Base-by-base conservation (phyloP, 2,329 filamentous ascomycete species). In the Fusarium zealandicum region DNA sequence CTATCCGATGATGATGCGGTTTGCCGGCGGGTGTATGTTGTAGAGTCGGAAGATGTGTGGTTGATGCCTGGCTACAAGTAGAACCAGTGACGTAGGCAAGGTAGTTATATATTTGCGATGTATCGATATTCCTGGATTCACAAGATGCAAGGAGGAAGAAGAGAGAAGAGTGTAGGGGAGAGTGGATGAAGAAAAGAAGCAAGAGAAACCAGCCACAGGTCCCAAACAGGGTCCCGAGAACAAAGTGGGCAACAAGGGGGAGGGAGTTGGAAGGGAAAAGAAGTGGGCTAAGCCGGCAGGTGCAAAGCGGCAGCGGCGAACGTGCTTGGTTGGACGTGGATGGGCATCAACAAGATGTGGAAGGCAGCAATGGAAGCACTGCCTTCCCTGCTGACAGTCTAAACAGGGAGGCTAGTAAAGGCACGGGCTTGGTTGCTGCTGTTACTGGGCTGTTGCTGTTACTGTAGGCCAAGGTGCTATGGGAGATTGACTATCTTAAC, bases 141-240 rank as follows among this genome's bases (percentile, higher is more conserved):
- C 38, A 32, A 28, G 40, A 63, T 54, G 55, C 32, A 46, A 51
- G 39, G 38, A 57, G 36, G 44, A 50, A 53, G 47, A 48, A 22
- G 43, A 49, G 41, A 46, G 43, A 46, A 42, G 25, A 25, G 51
- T 54, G 54, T 39, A 37, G 57, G 46, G 44, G 20, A 17, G 36
- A 50, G 20, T 22, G 45, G 44, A 38, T 43, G 38, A 41, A 49
- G 61, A 53, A 59, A 63, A 60, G 33, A 31, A 46, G 47, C 32
- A 48, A 37, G 39, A 50, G 51, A 37, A 30, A 46, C 59, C 40
- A 60, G 59, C 59, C 55, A 47, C 59, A 51, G 44, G 32, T 37
- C 30, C 51, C 43, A 52, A 64, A 64, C 61, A 64, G 61, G 61
- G 61, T 62, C 61, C 57, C 62, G 47, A n/a, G n/a, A 39, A 44